These are phyloP conservation scores for Backusella mclennaniae DNA, from an alignment of 192 early-diverging fungal genomes.

Conservation along the genomic window DNA sequence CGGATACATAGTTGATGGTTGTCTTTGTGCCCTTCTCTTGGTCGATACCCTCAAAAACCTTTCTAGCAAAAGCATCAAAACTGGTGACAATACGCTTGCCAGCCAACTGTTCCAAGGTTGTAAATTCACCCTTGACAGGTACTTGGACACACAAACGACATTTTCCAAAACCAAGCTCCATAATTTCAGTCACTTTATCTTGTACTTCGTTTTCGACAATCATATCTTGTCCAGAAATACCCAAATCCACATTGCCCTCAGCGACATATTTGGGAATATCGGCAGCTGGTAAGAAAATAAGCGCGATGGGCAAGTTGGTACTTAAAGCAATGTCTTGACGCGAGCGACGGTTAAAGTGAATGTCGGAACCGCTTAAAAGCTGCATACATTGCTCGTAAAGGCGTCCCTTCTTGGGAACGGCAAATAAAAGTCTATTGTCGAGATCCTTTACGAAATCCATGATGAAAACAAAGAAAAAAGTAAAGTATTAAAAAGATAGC, in stretches of 20 bases:
- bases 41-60: constrained; percentile 80
- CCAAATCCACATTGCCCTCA: constrained; percentile 93
- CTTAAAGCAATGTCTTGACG: constrained; percentile 97
- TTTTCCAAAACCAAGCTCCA: constrained; percentile 88
- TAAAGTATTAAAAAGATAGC: neutral
- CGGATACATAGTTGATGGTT: constrained; percentile 82
- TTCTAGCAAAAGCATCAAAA: constrained; percentile 71
- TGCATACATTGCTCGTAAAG: constrained; percentile 87
- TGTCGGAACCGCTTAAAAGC: constrained; percentile 86
- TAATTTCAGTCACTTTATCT: constrained; percentile 67
- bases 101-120: constrained; percentile 63
- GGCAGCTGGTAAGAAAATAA: constrained; percentile 93
- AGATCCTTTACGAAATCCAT: constrained; percentile 65
- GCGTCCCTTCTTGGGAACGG: constrained; percentile 98
- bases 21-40: constrained; percentile 55
- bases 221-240: constrained; percentile 97
- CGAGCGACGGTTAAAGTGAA: constrained; percentile 92
- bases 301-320: constrained; percentile 88
- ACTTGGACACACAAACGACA: constrained; percentile 93
- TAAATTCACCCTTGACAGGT: constrained; percentile 57
- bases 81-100: constrained; percentile 95
- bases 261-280: constrained; percentile 97
- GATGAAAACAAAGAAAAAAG: neutral
- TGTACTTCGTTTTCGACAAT: constrained; percentile 77
- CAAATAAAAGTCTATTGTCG: constrained; percentile 81